Conservation (phyloP, 257 asterid species). For the Solanum sitiens region DNA sequence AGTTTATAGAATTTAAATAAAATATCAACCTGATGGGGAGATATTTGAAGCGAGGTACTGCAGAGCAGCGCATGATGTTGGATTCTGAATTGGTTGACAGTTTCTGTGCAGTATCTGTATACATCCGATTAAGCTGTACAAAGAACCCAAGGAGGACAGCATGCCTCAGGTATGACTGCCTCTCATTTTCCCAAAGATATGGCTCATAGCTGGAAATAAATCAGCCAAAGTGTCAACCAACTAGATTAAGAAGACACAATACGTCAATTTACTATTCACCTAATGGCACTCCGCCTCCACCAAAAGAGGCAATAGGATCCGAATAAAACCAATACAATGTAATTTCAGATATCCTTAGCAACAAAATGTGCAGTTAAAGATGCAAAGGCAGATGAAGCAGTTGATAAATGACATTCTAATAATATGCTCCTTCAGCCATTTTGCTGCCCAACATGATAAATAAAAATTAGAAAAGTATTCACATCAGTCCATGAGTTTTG, state of each 20-base stretch:
- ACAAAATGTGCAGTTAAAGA: background rate
- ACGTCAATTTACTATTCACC: background rate
- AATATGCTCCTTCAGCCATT: background rate
- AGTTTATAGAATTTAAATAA: background rate
- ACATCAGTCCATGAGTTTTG: background rate
- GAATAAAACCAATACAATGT: background rate
- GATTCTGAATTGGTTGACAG: slow-evolving; percentile 84
- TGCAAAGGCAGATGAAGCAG: background rate
- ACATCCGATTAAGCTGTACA: slow-evolving; percentile 85
- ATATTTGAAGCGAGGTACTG: slow-evolving; percentile 94
- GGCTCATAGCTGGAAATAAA: slow-evolving; percentile 76
- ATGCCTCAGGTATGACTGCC: slow-evolving; percentile 84
- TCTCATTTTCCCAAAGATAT: slow-evolving; percentile 91
- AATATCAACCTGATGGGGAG: slow-evolving; percentile 86
- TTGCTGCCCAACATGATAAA: background rate
- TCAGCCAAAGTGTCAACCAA: slow-evolving; percentile 3
- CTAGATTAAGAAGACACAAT: background rate
- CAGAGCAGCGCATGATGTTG: slow-evolving; percentile 89
- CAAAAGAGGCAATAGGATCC: background rate
- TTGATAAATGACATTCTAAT: background rate
- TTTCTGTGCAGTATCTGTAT: slow-evolving; percentile 65
- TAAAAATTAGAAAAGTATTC: background rate
- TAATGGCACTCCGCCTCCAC: background rate
- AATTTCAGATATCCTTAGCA: background rate
- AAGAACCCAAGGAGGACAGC: slow-evolving; percentile 92